phyloP scores from a whole-genome alignment of 2,329 filamentous ascomycete species.

The Didymella pomorum region DNA sequence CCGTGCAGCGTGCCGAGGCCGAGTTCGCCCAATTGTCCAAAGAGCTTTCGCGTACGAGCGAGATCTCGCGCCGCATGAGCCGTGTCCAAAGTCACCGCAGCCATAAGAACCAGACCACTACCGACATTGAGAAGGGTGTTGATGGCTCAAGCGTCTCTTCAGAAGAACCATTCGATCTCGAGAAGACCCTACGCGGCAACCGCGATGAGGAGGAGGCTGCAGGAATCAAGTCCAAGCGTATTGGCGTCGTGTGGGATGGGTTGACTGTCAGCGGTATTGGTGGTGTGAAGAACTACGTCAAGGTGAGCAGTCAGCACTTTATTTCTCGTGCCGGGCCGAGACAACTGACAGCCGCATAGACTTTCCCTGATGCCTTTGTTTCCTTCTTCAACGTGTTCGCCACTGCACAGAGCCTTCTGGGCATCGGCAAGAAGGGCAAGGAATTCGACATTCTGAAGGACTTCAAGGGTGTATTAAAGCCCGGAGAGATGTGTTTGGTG shows the following conservation, averaged over 20 bases:
- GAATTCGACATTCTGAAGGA: slow-evolving; percentile 77
- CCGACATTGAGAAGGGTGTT: slow-evolving; percentile 67
- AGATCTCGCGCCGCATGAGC: slow-evolving; percentile 49
- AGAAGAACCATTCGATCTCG: slow-evolving; percentile 73
- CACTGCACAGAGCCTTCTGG: slow-evolving; percentile 69
- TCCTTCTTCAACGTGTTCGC: slow-evolving; percentile 78
- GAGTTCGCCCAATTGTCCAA: slow-evolving; percentile 73
- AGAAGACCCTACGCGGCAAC: slow-evolving; percentile 74
- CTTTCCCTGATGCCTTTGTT: slow-evolving; percentile 79
- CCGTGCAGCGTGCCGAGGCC: slow-evolving; percentile 71
- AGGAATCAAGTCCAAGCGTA: slow-evolving; percentile 79
- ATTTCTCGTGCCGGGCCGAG: slow-evolving; percentile 23
- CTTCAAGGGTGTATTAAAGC: slow-evolving; percentile 67
- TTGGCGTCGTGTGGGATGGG: slow-evolving; percentile 77
- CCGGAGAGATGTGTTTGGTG: slow-evolving; percentile 89
- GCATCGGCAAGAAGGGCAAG: slow-evolving; percentile 70
- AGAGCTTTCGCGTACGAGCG: slow-evolving; percentile 53
- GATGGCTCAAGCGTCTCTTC: slow-evolving; percentile 45
- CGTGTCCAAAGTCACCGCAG: slow-evolving; percentile 58
- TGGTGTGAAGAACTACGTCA: slow-evolving; percentile 74
- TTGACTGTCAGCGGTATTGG: slow-evolving; percentile 79
- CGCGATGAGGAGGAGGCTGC: slow-evolving; percentile 75
- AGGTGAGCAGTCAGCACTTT: slow-evolving; percentile 32
- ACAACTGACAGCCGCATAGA: slow-evolving; percentile 52
- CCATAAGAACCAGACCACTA: slow-evolving; percentile 42